These are phyloP conservation scores for Aspergillus leporis DNA, from an alignment of 495 filamentous ascomycete genomes.

Conservation along the genomic window DNA sequence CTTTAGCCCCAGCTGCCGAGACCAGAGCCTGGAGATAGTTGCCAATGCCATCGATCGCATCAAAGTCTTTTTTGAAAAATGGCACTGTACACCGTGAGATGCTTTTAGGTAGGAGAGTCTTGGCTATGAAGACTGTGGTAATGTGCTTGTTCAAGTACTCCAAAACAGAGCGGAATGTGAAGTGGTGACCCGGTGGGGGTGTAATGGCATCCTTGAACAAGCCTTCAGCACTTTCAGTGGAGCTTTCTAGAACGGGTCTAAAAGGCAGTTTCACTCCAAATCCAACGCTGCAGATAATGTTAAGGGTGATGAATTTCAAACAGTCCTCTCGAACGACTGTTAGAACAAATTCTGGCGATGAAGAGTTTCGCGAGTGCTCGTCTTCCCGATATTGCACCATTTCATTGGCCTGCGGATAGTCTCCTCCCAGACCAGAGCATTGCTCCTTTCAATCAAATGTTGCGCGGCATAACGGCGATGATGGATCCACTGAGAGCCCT, in stretches of 20 bases:
- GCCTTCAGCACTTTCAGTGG: slow-evolving; percentile 2
- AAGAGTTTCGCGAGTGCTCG: slow-evolving; percentile 13
- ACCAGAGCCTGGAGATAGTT: slow-evolving; percentile 12
- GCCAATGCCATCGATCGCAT: slow-evolving; percentile 7
- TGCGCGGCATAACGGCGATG: slow-evolving; percentile 42
- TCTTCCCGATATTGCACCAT: slow-evolving; percentile 40
- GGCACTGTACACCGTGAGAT: slow-evolving; percentile 6
- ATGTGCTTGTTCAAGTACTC: slow-evolving; percentile 15
- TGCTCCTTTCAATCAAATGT: slow-evolving; percentile 53
- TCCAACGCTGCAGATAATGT: slow-evolving; percentile 41
- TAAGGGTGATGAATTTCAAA: slow-evolving; percentile 42
- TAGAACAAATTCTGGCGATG: not conserved
- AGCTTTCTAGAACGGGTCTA: not conserved
- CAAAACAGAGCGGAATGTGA: slow-evolving; percentile 13
- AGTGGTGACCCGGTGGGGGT: slow-evolving; percentile 9
- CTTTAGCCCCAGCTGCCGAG: not conserved
- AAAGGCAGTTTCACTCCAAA: slow-evolving; percentile 36
- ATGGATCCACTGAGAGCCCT: slow-evolving; percentile 45
- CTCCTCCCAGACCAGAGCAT: slow-evolving; percentile 45
- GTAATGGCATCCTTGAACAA: slow-evolving; percentile 19
- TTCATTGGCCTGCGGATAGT: slow-evolving; percentile 25
- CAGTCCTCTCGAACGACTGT: slow-evolving; percentile 27
- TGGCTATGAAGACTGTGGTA: slow-evolving; percentile 3
- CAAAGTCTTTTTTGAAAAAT: slow-evolving; percentile 13
- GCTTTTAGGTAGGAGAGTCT: slow-evolving; percentile 8